phyloP scores from a whole-genome alignment of 2,329 filamentous ascomycete species.

The Claviceps sp. region DNA sequence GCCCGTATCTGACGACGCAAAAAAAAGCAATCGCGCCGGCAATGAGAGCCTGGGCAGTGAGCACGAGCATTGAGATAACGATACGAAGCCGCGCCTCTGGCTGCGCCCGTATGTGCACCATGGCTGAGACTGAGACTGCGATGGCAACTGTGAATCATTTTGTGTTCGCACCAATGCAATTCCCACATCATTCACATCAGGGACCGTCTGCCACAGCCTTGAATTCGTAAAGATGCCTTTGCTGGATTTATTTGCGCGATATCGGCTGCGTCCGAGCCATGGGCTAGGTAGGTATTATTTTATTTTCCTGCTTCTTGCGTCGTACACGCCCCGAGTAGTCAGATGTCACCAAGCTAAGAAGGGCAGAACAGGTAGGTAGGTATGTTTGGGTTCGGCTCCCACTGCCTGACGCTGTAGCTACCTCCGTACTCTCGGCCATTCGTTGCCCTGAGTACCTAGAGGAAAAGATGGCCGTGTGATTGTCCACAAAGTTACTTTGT shows the following conservation, averaged over 20 bases:
- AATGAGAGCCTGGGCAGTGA: neutral
- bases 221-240: too few species aligned
- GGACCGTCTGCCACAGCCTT: too few species aligned
- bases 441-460: too few species aligned
- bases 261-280: neutral
- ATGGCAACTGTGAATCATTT: neutral
- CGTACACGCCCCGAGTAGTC: neutral
- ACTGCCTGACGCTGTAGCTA: too few species aligned
- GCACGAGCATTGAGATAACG: neutral
- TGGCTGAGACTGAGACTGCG: neutral
- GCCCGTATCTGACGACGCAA: neutral
- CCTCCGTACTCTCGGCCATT: too few species aligned
- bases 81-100: neutral
- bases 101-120: neutral
- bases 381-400: neutral
- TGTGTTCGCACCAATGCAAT: too few species aligned
- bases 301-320: neutral
- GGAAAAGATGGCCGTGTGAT: too few species aligned
- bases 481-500: too few species aligned
- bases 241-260: neutral
- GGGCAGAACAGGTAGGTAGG: conserved; percentile 1
- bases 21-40: neutral
- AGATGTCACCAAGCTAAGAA: conserved; percentile 1
- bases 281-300: neutral
- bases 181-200: too few species aligned